These are phyloP conservation scores for Sarcodon sp. DNA, from an alignment of 768 basidiomycete genomes.

Conservation along the genomic window DNA sequence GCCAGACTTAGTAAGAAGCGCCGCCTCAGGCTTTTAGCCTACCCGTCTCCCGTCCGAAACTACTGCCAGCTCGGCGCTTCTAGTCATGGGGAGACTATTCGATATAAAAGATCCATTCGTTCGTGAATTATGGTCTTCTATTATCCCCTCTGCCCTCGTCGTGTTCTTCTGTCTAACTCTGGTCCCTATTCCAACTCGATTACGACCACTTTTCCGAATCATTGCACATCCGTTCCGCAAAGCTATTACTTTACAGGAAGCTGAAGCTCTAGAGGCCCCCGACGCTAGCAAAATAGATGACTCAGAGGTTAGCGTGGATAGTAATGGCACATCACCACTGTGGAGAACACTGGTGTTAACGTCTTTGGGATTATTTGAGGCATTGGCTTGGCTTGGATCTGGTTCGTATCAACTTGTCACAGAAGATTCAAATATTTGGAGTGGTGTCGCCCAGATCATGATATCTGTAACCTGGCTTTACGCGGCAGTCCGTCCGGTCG, in stretches of 20 bases:
- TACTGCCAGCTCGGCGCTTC: not conserved
- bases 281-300: not conserved
- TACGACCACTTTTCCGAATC: slow-evolving; percentile 2
- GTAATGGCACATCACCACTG: slow-evolving; percentile 22
- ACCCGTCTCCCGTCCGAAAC: not conserved
- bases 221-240: slow-evolving; percentile 9
- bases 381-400: slow-evolving; percentile 43
- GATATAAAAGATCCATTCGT: slow-evolving; percentile 13
- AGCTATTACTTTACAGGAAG: slow-evolving; percentile 15
- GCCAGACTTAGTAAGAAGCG: not conserved
- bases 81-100: slow-evolving; percentile 1
- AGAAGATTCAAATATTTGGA: slow-evolving; percentile 18
- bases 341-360: slow-evolving; percentile 53
- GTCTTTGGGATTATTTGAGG: slow-evolving; percentile 40
- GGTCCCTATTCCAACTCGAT: slow-evolving; percentile 3
- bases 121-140: slow-evolving; percentile 14
- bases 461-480: slow-evolving; percentile 55
- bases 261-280: slow-evolving; percentile 11
- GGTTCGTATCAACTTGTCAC: slow-evolving; percentile 40
- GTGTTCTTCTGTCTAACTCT: slow-evolving; percentile 4
- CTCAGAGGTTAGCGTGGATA: slow-evolving; percentile 1
- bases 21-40: not conserved
- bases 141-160: slow-evolving; percentile 14
- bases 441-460: slow-evolving; percentile 28
- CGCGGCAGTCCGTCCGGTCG: slow-evolving; percentile 39